phyloP scores from a whole-genome alignment of 164 flowering plant species.

The Tetracentron sinense region DNA sequence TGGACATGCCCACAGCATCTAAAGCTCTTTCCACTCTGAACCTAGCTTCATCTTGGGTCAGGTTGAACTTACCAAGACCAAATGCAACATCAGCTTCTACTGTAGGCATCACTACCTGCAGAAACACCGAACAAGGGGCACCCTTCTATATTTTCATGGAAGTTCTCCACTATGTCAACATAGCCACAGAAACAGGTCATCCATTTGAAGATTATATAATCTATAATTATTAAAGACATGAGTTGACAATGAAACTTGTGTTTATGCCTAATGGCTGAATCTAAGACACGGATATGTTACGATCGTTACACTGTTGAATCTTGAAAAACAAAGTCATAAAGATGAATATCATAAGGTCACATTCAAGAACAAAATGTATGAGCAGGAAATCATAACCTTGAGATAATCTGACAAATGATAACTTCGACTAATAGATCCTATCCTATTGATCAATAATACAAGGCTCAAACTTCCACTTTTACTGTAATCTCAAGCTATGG shows the following conservation, averaged over 20 bases:
- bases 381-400: not conserved
- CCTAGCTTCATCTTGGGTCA: slow-evolving; percentile 57
- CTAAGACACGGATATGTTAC: too few relatives aligned
- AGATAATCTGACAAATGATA: not conserved
- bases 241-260: too few relatives aligned
- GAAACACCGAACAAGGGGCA: not conserved
- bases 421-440: too few relatives aligned
- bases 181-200: not conserved
- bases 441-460: too few relatives aligned
- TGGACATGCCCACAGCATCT: slow-evolving; percentile 81
- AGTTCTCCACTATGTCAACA: not conserved
- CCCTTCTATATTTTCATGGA: not conserved
- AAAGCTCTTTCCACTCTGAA: slow-evolving; percentile 62
- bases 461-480: too few relatives aligned
- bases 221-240: not conserved
- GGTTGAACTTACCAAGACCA: slow-evolving; percentile 78
- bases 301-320: too few relatives aligned
- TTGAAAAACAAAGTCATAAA: too few relatives aligned
- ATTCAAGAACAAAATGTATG: not conserved
- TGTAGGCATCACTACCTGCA: slow-evolving; percentile 95
- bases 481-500: too few relatives aligned
- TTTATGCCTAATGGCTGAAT: too few relatives aligned
- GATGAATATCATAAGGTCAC: too few relatives aligned
- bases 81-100: slow-evolving; percentile 96
- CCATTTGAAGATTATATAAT: not conserved